phyloP scores from a whole-genome alignment of 306 rosid genomes.

The Pyrus pyrifolia region DNA sequence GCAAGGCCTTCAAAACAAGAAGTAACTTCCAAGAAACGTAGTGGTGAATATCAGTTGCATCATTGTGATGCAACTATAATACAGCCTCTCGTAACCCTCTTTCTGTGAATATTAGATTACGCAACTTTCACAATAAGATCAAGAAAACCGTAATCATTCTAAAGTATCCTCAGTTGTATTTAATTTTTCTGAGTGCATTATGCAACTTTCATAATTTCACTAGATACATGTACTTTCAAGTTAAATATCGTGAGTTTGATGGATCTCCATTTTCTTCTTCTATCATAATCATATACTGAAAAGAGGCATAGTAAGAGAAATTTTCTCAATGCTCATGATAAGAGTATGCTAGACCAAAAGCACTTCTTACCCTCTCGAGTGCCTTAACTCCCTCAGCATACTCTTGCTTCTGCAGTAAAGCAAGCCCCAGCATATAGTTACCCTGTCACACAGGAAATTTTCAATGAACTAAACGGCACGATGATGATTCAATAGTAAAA shows the following conservation, averaged over 20 bases:
- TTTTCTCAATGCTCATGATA: not conserved
- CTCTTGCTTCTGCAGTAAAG: conserved; percentile 53
- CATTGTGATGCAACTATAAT: not conserved
- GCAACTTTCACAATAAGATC: not conserved
- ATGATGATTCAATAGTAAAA: not conserved
- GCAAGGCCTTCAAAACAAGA: not conserved
- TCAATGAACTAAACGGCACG: not conserved
- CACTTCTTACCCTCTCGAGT: conserved; percentile 64
- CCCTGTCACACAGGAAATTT: conserved; percentile 47
- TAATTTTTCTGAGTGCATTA: not conserved
- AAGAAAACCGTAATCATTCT: not conserved
- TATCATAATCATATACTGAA: not conserved
- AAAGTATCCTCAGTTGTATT: not conserved
- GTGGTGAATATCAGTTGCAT: not conserved
- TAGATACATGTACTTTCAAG: not conserved
- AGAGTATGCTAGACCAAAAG: conserved; percentile 3
- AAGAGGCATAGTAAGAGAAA: not conserved
- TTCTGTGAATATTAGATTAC: not conserved
- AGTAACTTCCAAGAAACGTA: not conserved
- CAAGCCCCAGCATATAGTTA: conserved; percentile 88
- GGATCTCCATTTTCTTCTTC: not conserved
- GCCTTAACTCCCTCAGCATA: conserved; percentile 59
- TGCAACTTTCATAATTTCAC: not conserved
- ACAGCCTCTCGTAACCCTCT: not conserved
- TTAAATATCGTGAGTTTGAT: not conserved